Evolutionary conservation across 2,329 filamentous ascomycete genomes (phyloP), one percentile per base, ranked within the genome.

Genomic region (Mariannaea elegans): DNA sequence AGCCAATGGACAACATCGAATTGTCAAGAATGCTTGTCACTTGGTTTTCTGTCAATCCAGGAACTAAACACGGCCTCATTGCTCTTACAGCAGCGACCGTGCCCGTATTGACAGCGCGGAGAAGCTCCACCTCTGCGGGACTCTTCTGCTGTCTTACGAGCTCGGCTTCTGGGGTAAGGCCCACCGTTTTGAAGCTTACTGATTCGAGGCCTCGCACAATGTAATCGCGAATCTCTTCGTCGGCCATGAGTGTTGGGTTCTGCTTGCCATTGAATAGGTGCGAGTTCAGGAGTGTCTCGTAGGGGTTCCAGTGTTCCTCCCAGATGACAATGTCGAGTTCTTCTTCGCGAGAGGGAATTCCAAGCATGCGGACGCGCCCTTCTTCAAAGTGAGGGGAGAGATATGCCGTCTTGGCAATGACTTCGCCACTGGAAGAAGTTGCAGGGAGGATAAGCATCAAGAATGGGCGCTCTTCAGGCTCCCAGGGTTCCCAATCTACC

Each of bases 251-350:
- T n/a, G 69, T 80, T 5, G 73, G 73, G 2, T 57, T 32, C 9
- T 63, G 61, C 4, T 62, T 64, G 10, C 57, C 38, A 14, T 47
- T 21, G 47, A 82, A 81, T 2, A 83, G 72, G 7, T 70, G 75
- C 1, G 80, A 82, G 21, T 79, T 62, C 12, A 79, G 73, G 16
- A 89, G 75, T 0, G 84, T 88, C 1, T 72, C 72, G 70, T 88
- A 90, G 1, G 86, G 86, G 69, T 88, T 80, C 86, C 85, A 88
- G 64, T 88, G 85, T 65, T 89, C 87, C 71, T 89, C 85, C 80
- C 87, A 89, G 0, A 80, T 76, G 13, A 89, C 77, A 36, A 87
- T 83, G 10, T 83, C 77, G 6, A 89, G 76, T 14, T 80, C 75
- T 2, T 78, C 71, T 2, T 79, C 73, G 5, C 80, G 79, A 1